phyloP scores from a whole-genome alignment of 495 filamentous ascomycete species.

The Pyronema omphalodes region DNA sequence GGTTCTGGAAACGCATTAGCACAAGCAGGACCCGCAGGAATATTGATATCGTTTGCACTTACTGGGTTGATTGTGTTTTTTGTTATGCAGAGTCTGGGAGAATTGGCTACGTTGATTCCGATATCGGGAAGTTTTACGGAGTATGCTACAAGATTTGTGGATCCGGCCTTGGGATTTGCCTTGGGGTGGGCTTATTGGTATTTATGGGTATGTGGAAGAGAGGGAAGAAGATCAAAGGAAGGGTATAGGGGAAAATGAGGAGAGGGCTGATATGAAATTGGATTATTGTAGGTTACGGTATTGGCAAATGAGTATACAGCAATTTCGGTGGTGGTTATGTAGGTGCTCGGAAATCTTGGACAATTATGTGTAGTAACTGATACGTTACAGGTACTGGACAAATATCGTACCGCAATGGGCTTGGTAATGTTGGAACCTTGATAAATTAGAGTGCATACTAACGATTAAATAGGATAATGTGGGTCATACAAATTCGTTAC shows the following conservation, averaged over 20 bases:
- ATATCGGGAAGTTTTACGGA: conserved; percentile 38
- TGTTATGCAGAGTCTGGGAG: conserved; percentile 42
- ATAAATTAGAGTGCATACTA: too few species aligned
- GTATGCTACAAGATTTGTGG: conserved; percentile 38
- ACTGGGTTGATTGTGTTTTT: conserved; percentile 46
- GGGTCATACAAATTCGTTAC: too few species aligned
- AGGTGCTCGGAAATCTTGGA: neutral
- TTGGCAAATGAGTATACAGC: conserved; percentile 36
- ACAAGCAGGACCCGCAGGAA: conserved; percentile 42
- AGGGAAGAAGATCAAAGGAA: too few species aligned
- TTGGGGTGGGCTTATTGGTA: conserved; percentile 43
- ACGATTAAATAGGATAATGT: too few species aligned
- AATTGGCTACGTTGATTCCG: conserved; percentile 39
- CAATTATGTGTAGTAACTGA: too few species aligned
- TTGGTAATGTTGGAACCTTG: conserved; percentile 21
- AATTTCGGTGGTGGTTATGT: conserved; percentile 28
- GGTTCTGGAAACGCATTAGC: conserved; percentile 43
- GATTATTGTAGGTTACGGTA: conserved; percentile 26
- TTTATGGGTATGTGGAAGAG: conserved; percentile 25
- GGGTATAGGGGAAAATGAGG: too few species aligned
- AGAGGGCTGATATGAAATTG: too few species aligned
- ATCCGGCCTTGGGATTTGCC: conserved; percentile 34
- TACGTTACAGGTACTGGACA: conserved; percentile 10
- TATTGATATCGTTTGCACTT: conserved; percentile 46
- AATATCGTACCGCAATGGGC: conserved; percentile 24